Percentiles rank a stretch among this genome's conserved stretches.
phyloP scores from a whole-genome alignment of 768 basidiomycete species.

The Lentinus tigrinus region DNA sequence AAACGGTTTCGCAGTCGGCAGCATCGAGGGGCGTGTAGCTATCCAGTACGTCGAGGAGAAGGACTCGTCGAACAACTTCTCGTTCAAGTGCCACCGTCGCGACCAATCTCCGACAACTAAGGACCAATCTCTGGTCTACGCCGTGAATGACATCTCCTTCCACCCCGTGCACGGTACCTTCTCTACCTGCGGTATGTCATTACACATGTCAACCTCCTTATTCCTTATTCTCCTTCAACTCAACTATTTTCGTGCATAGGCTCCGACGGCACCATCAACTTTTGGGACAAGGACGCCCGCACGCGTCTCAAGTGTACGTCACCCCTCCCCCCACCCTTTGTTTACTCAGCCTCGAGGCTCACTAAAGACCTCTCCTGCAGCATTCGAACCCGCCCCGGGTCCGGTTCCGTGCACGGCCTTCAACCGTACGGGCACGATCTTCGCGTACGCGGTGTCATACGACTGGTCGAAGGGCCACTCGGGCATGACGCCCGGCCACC shows the following conservation, averaged over 20 bases:
- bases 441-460: slow-evolving; percentile 90
- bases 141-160: slow-evolving; percentile 58
- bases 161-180: slow-evolving; percentile 56
- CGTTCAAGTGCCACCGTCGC: slow-evolving; percentile 53
- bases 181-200: slow-evolving; percentile 37
- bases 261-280: slow-evolving; percentile 84
- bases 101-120: slow-evolving; percentile 34
- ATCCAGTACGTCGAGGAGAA: slow-evolving; percentile 95
- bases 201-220: too few relatives aligned
- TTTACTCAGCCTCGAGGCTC: background rate
- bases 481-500: slow-evolving; percentile 69
- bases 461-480: slow-evolving; percentile 94
- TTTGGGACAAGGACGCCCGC: slow-evolving; percentile 93
- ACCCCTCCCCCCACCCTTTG: slow-evolving; percentile 5
- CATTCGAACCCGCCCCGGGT: slow-evolving; percentile 70
- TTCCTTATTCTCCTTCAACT: background rate
- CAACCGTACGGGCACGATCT: slow-evolving; percentile 85
- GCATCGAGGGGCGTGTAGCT: slow-evolving; percentile 89
- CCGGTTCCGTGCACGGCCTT: slow-evolving; percentile 82
- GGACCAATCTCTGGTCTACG: slow-evolving; percentile 47
- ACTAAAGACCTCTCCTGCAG: slow-evolving; percentile 31
- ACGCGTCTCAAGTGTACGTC: slow-evolving; percentile 84
- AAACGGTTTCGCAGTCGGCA: slow-evolving; percentile 81
- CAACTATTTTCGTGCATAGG: slow-evolving; percentile 37
- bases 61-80: slow-evolving; percentile 63